Conservation (phyloP, 164 flowering plant species). For the Magnolia sinica region DNA sequence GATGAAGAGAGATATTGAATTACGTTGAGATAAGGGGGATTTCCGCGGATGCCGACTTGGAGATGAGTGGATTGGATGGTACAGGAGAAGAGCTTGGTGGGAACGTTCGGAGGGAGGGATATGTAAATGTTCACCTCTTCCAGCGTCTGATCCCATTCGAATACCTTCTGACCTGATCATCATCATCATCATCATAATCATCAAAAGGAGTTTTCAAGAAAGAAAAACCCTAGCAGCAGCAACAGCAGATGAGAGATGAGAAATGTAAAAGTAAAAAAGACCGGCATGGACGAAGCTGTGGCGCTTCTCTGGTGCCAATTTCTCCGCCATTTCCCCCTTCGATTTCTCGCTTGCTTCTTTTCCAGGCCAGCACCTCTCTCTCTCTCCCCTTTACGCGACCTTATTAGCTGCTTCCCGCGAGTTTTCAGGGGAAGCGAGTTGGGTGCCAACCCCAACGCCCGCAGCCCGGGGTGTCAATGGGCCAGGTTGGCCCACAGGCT, state of each 20-base stretch:
- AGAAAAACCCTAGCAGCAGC: not conserved
- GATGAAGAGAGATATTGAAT: not conserved
- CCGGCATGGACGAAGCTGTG: constrained; percentile 62
- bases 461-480: too few relatives aligned
- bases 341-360: not conserved
- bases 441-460: too few relatives aligned
- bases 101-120: constrained; percentile 74
- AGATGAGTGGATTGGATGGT: constrained; percentile 73
- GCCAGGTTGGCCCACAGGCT: too few relatives aligned
- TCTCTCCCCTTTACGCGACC: too few relatives aligned
- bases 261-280: not conserved
- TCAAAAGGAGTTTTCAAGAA: not conserved
- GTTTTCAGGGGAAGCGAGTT: too few relatives aligned
- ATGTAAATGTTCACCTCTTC: constrained; percentile 91
- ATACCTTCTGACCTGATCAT: constrained; percentile 67
- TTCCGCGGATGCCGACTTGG: constrained; percentile 89
- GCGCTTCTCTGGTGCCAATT: constrained; percentile 83
- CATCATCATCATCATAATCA: constrained; percentile 4
- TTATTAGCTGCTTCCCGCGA: too few relatives aligned
- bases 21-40: constrained; percentile 82
- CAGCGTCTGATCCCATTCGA: constrained; percentile 96
- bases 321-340: constrained; percentile 58
- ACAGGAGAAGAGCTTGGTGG: constrained; percentile 64
- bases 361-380: not conserved
- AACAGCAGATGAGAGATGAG: not conserved